These are phyloP conservation scores for Jatropha curcas DNA, from an alignment of 345 rosid species.

Conservation along the genomic window DNA sequence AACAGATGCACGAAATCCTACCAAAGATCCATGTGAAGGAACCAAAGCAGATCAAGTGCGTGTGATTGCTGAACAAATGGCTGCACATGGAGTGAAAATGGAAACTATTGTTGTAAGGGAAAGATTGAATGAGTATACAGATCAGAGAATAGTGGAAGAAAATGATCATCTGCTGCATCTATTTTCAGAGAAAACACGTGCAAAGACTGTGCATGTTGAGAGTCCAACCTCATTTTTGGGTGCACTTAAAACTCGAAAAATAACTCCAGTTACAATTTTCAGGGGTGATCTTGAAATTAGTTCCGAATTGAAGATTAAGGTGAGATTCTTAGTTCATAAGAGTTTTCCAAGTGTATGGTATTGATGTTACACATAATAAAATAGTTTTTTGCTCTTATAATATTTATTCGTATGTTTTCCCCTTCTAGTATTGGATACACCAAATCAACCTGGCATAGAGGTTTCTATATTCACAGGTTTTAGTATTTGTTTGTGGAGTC, in stretches of 20 bases:
- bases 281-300: constrained; percentile 86
- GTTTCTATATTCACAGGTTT: too few species aligned
- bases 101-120: constrained; percentile 67
- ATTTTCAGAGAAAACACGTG: constrained; percentile 53
- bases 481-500: too few species aligned
- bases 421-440: too few species aligned
- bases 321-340: constrained; percentile 28
- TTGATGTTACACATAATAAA: too few species aligned
- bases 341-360: background rate
- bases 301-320: constrained; percentile 79
- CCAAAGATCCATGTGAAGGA: constrained; percentile 77
- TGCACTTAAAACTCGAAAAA: constrained; percentile 68
- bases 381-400: too few species aligned
- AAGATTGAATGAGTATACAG: constrained; percentile 28
- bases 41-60: constrained; percentile 79
- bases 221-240: constrained; percentile 77
- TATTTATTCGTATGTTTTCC: too few species aligned
- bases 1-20: constrained; percentile 66
- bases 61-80: constrained; percentile 66
- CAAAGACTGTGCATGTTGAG: constrained; percentile 62
- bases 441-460: too few species aligned
- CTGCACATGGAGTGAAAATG: constrained; percentile 64
- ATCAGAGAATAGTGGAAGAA: constrained; percentile 54
- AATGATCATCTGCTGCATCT: constrained; percentile 69
- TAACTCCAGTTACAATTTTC: constrained; percentile 74